Percentiles rank a stretch among this genome's conserved stretches.
Conservation (phyloP, 2,329 filamentous ascomycete genomes). For the Basipetospora chlamydospora region DNA sequence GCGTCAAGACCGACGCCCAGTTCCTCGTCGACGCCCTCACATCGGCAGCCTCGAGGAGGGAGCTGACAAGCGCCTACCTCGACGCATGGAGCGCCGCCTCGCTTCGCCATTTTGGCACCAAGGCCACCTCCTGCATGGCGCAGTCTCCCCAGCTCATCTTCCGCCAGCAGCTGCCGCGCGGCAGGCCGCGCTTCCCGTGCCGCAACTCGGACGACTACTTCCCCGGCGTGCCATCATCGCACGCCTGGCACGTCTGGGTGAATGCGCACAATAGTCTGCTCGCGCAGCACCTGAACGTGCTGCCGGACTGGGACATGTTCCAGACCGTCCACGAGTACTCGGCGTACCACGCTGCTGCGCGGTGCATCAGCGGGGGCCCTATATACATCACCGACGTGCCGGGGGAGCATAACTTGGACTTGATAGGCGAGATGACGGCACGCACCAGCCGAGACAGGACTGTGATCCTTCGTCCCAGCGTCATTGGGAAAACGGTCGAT, state of each 20-base stretch:
- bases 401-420: slow-evolving; percentile 58
- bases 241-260: slow-evolving; percentile 89
- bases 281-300: slow-evolving; percentile 68
- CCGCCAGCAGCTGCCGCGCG: slow-evolving; percentile 65
- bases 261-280: slow-evolving; percentile 84
- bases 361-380: slow-evolving; percentile 80
- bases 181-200: slow-evolving; percentile 56
- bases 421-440: slow-evolving; percentile 74
- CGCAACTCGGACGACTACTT: slow-evolving; percentile 92
- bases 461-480: slow-evolving; percentile 66
- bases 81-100: slow-evolving; percentile 74
- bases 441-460: slow-evolving; percentile 57
- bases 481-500: slow-evolving; percentile 56
- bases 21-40: slow-evolving; percentile 71
- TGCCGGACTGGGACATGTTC: slow-evolving; percentile 73
- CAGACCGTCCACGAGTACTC: slow-evolving; percentile 54
- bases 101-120: slow-evolving; percentile 62
- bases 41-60: slow-evolving; percentile 52
- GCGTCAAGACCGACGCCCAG: slow-evolving; percentile 87
- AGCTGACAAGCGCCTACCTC: slow-evolving; percentile 62
- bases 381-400: slow-evolving; percentile 90
- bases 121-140: slow-evolving; percentile 88
- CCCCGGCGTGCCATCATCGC: slow-evolving; percentile 62
- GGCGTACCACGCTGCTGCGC: slow-evolving; percentile 75
- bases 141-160: slow-evolving; percentile 78